Evolutionary conservation across 257 asterid genomes (phyloP).

Genomic region (Lycium ferocissimum): DNA sequence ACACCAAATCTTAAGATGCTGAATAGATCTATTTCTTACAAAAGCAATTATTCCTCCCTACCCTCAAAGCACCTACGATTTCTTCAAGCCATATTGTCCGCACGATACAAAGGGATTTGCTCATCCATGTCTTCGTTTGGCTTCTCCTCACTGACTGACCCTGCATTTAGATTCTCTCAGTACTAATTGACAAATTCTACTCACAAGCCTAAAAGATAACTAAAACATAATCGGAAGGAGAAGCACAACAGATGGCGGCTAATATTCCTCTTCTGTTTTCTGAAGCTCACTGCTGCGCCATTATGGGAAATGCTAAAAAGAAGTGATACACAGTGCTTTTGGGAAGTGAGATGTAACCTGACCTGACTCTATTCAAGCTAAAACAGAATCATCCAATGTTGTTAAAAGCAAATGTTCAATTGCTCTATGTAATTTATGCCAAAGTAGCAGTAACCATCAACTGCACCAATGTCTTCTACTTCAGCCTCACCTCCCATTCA

Average conservation of each 20-base stretch:
- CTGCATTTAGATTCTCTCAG: conserved; percentile 25
- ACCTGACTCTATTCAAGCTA: neutral
- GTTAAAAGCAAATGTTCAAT: neutral
- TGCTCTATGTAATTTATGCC: neutral
- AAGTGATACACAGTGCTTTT: neutral
- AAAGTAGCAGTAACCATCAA: neutral
- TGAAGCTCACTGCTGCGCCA: conserved; percentile 11
- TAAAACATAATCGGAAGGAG: neutral
- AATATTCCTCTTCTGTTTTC: neutral
- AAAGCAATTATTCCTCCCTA: conserved; percentile 12
- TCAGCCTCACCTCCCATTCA: neutral
- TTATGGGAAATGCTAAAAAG: neutral
- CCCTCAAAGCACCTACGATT: neutral
- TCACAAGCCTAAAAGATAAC: conserved; percentile 7
- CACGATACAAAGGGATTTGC: conserved; percentile 27
- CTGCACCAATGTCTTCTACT: conserved; percentile 2
- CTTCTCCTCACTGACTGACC: conserved; percentile 29
- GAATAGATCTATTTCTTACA: neutral
- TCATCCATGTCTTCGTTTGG: conserved; percentile 8
- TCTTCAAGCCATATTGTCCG: conserved; percentile 26
- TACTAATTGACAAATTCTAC: neutral
- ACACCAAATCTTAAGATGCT: neutral
- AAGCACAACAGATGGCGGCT: neutral
- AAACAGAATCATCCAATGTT: neutral
- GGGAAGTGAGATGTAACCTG: neutral